Evolutionary conservation across 371 early-diverging fungal species (phyloP).

Genomic region (Neoconidiobolus thromboides): DNA sequence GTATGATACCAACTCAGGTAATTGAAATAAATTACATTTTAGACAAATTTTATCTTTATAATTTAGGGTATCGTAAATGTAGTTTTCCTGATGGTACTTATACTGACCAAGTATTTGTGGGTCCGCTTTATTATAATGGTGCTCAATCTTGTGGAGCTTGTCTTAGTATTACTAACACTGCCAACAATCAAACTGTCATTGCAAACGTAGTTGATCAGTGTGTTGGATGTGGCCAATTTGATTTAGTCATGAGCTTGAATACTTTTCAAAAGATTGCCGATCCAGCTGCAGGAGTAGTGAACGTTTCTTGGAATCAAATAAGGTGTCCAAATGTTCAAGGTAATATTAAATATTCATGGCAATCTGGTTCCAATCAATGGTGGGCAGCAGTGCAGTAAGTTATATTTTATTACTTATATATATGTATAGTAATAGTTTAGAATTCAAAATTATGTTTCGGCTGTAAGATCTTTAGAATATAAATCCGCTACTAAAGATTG

Average conservation of each 20-base stretch:
- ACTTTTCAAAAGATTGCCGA: not conserved
- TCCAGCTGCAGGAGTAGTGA: not conserved
- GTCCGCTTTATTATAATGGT: not conserved
- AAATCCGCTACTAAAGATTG: not conserved
- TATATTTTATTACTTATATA: not conserved
- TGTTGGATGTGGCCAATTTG: not conserved
- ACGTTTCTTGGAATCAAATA: not conserved
- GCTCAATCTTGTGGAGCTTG: not conserved
- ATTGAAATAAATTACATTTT: not conserved
- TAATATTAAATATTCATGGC: not conserved
- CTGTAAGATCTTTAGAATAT: not conserved
- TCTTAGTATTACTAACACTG: not conserved
- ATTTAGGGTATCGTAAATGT: slow-evolving; percentile 2
- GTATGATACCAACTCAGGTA: slow-evolving; percentile 6
- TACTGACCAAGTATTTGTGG: not conserved
- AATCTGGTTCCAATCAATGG: slow-evolving; percentile 4
- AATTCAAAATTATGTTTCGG: not conserved
- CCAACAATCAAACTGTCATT: not conserved
- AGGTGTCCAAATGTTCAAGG: slow-evolving; percentile 1
- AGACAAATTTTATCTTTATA: not conserved
- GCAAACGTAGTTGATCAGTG: slow-evolving; percentile 7
- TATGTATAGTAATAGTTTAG: not conserved
- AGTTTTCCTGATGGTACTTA: not conserved
- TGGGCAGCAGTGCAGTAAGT: slow-evolving; percentile 7
- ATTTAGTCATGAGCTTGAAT: not conserved